Evolutionary conservation across 148 eudicot genomes (phyloP).

Genomic region (Pouteria glomerata): DNA sequence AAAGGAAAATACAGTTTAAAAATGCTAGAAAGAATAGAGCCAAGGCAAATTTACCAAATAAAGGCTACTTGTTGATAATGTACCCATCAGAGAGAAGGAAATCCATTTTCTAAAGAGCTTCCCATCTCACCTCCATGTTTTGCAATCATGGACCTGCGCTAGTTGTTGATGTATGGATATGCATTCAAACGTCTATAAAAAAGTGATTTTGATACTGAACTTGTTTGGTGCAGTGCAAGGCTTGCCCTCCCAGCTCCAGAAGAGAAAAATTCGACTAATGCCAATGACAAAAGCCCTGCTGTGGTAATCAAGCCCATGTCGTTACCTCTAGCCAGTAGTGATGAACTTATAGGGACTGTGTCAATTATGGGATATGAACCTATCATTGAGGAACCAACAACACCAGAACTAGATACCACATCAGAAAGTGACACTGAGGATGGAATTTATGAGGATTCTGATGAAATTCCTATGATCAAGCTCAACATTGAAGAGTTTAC

Average conservation of each 20-base stretch:
- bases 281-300: constrained; percentile 15
- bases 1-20: too few species aligned
- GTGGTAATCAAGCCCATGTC: constrained; percentile 24
- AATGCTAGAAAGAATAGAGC: too few species aligned
- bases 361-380: constrained; percentile 39
- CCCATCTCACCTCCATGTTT: too few species aligned
- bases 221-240: constrained; percentile 50
- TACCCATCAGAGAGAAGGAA: too few species aligned
- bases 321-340: constrained; percentile 25
- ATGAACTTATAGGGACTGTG: constrained; percentile 11
- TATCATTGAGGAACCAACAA: constrained; percentile 48
- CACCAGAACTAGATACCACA: constrained; percentile 37
- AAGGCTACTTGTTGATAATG: too few species aligned
- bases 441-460: constrained; percentile 41
- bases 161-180: too few species aligned
- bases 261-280: constrained; percentile 35
- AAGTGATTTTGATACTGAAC: too few species aligned
- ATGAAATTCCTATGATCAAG: constrained; percentile 48
- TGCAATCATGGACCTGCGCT: too few species aligned
- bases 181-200: too few species aligned
- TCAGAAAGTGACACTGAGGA: constrained; percentile 50
- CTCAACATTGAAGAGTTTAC: constrained; percentile 46
- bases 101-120: too few species aligned
- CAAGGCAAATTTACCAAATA: too few species aligned
- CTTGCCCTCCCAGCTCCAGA: constrained; percentile 73